Evolutionary conservation across 371 early-diverging fungal genomes (phyloP), one percentile per base, ranked within the genome.

Genomic region (Actinomortierella ambigua): DNA sequence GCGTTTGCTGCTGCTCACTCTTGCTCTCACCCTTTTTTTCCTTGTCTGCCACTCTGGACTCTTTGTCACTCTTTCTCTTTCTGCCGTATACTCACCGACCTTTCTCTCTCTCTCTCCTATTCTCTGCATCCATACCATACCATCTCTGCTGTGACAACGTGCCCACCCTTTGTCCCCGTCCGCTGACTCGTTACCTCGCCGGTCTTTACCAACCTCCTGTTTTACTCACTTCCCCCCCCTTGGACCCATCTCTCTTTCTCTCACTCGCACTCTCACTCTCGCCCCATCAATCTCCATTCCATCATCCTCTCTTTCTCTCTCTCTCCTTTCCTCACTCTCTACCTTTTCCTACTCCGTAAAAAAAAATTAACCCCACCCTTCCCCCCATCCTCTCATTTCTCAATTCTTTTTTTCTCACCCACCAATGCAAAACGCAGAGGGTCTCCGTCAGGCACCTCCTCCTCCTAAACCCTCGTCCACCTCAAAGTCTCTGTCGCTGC

Each of bases 381-480:
- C 34, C 34, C 4, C 11, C 11, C 34, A 4, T 34, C 7, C 34
- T 11, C 7, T 11, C 34, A 34, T 34, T 34, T n/a, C n/a, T n/a
- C n/a, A n/a, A n/a, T n/a, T n/a, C 34, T 4, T 34, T 34, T 4
- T 4, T 11, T 11, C 34, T 34, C 34, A 11, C 34, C 34, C 34
- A 6, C 34, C 4, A 34, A 34, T 34, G 34, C 4, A 34, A 34
- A 34, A 34, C 34, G 34, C 34, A 34, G 34, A 34, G 34, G 34
- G 34, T 29, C 61, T 61, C 49, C 71, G 71, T 18, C 71, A 71
- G 50, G 71, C 71, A 1, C 71, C 71, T 41, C 71, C 71, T 6
- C 71, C 71, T 17, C 71, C 71, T 40, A 61, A 63, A 43, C 62
- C 63, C 14, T 65, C 71, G 9, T 59, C 59, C 20, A 63, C 69